These are phyloP conservation scores for Melaleuca quinquenervia DNA, from an alignment of 345 rosid genomes.

Conservation along the genomic window DNA sequence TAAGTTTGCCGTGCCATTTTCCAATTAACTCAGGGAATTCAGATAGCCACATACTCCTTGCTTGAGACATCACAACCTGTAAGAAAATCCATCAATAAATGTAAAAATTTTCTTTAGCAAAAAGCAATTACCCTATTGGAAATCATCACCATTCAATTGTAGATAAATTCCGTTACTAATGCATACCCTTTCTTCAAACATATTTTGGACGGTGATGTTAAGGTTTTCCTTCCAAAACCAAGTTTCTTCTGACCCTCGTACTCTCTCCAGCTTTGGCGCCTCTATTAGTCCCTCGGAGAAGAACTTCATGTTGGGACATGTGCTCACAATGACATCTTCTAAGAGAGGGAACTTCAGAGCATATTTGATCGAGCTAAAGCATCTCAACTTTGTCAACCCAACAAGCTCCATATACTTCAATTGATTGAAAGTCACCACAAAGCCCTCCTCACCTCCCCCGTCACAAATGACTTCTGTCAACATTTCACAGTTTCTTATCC, in stretches of 20 bases:
- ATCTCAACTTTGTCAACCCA: too few relatives aligned
- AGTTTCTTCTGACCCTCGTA: too few relatives aligned
- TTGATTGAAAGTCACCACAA: too few relatives aligned
- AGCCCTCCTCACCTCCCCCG: too few relatives aligned
- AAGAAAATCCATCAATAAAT: background rate
- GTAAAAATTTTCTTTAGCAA: background rate
- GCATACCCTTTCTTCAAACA: background rate
- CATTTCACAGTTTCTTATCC: background rate
- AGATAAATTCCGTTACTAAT: accelerated
- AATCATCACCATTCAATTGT: background rate
- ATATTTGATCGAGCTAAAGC: too few relatives aligned
- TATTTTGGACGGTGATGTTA: background rate
- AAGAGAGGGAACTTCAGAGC: too few relatives aligned
- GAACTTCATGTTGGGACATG: too few relatives aligned
- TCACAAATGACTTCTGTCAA: too few relatives aligned
- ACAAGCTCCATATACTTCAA: too few relatives aligned
- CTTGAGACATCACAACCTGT: background rate
- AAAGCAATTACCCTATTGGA: background rate
- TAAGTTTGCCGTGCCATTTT: background rate
- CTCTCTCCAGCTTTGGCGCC: too few relatives aligned
- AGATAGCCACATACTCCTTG: background rate
- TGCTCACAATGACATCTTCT: too few relatives aligned
- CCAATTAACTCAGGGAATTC: background rate
- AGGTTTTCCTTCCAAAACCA: background rate
- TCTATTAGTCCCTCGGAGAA: too few relatives aligned